Base-by-base conservation (phyloP, 768 basidiomycete genomes). In the Suillus fuscotomentosus region DNA sequence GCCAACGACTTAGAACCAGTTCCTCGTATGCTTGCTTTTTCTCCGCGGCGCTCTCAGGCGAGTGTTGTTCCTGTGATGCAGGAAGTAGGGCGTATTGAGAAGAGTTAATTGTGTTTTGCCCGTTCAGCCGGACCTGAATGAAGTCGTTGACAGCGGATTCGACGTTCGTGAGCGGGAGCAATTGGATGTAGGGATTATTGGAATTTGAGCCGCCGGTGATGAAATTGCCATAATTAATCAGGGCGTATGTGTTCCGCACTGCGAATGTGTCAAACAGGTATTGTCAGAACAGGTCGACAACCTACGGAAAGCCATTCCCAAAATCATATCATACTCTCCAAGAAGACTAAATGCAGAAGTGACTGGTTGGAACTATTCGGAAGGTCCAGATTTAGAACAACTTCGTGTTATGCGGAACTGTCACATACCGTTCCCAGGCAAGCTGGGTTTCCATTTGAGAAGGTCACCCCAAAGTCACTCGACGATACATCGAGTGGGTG, bases 291-390 rank as follows among this genome's bases (percentile, higher is more conserved):
- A 41, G 43, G 50, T 43, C 9, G 5, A 75, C 17, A 27, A 59
- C 89, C 69, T 75, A 92, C 91, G 63, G 79, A 93, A 91, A 61
- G 83, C 83, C 90, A 92, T 91, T 67, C 91, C 91, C 57, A 92
- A 82, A 69, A 93, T 91, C 81, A 92, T 87, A 69, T 94, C 91
- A 67, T 90, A 94, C 71, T 89, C 82, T 67, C 90, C 89, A 34
- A 90, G 82, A 48, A 91, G 67, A 78, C 89, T 88, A 77, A 92
- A 91, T 5, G 91, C 90, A 4, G 87, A 85, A 15, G 91, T 90
- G 67, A 92, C 90, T 2, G 91, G 92, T 81, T 94, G 92, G 81
- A 91, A 94, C 85, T 91, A 68, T 43, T 15, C 38, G 63, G 14
- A 36, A 27, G 22, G 27, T 13, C 5, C 17, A 42, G 3, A 27